Conservation (phyloP, 305 asterid genomes). For the Ajuga reptans region DNA sequence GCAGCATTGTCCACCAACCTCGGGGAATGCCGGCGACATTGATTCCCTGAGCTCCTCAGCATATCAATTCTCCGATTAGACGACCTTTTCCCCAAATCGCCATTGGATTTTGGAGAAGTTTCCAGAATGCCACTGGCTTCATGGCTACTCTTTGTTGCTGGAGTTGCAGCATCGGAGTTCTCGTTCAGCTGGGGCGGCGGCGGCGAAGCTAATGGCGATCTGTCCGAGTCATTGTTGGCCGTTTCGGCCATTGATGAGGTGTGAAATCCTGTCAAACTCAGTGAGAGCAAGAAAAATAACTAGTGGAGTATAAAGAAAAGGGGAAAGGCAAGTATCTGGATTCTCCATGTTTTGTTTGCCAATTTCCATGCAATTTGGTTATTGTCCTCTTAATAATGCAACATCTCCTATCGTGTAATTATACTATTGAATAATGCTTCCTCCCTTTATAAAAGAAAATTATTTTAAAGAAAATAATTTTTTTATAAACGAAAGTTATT, state of each 20-base stretch:
- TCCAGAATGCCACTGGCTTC: conserved; percentile 17
- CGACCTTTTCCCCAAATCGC: not conserved
- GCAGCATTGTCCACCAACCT: conserved; percentile 25
- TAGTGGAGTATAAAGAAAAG: too few relatives aligned
- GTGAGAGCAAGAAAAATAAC: not conserved
- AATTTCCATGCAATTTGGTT: too few relatives aligned
- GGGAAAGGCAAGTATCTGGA: too few relatives aligned
- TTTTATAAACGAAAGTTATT: too few relatives aligned
- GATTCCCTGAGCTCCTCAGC: conserved; percentile 20
- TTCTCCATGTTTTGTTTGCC: too few relatives aligned
- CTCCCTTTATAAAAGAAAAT: too few relatives aligned
- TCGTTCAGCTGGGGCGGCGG: conserved; percentile 9
- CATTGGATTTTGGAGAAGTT: conserved; percentile 20
- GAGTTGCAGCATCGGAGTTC: not conserved
- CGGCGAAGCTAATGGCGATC: conserved; percentile 13
- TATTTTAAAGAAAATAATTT: too few relatives aligned
- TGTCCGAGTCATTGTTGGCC: conserved; percentile 6
- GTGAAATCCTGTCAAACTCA: not conserved
- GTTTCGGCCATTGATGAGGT: conserved; percentile 26
- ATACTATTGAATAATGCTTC: too few relatives aligned
- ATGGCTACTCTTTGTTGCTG: conserved; percentile 2
- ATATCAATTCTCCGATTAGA: conserved; percentile 19
- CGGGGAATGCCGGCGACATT: conserved; percentile 26
- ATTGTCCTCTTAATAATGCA: too few relatives aligned
- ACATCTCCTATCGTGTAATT: too few relatives aligned